Conservation (phyloP, 1,284 basidiomycete genomes). For the Pholiota adiposa region DNA sequence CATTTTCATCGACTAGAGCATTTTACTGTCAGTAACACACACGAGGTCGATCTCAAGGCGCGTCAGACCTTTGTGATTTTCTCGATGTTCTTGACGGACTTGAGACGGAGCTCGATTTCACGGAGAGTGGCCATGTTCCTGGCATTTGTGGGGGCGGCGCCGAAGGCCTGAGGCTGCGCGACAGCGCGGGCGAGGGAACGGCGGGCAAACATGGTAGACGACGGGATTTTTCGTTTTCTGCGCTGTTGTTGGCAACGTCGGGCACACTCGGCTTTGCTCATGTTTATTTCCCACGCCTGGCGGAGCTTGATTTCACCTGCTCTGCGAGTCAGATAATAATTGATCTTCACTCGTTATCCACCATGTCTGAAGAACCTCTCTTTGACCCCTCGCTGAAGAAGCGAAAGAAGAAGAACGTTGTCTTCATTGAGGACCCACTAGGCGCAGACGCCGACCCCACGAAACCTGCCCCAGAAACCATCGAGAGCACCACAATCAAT, state of each 20-base stretch:
- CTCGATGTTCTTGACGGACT: conserved; percentile 98
- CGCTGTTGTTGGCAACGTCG: conserved; percentile 35
- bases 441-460: conserved; percentile 84
- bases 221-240: conserved; percentile 24
- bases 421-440: conserved; percentile 83
- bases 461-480: conserved; percentile 69
- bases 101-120: conserved; percentile 95
- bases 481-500: conserved; percentile 67
- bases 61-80: conserved; percentile 94
- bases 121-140: conserved; percentile 96
- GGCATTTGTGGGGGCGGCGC: conserved; percentile 65
- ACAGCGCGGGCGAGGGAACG: conserved; percentile 68
- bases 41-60: conserved; percentile 5
- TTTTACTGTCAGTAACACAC: background rate
- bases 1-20: conserved; percentile 94
- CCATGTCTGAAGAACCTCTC: conserved; percentile 72
- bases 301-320: conserved; percentile 28
- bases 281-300: conserved; percentile 18
- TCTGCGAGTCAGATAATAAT: too few relatives aligned
- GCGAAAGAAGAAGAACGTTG: conserved; percentile 84
- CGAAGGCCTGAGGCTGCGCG: conserved; percentile 60
- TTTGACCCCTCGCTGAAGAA: conserved; percentile 87
- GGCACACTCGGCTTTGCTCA: conserved; percentile 45
- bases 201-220: conserved; percentile 63
- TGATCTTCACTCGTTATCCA: background rate